These are phyloP conservation scores for Colletotrichum camelliae DNA, from an alignment of 2,329 filamentous ascomycete genomes.

Conservation along the genomic window DNA sequence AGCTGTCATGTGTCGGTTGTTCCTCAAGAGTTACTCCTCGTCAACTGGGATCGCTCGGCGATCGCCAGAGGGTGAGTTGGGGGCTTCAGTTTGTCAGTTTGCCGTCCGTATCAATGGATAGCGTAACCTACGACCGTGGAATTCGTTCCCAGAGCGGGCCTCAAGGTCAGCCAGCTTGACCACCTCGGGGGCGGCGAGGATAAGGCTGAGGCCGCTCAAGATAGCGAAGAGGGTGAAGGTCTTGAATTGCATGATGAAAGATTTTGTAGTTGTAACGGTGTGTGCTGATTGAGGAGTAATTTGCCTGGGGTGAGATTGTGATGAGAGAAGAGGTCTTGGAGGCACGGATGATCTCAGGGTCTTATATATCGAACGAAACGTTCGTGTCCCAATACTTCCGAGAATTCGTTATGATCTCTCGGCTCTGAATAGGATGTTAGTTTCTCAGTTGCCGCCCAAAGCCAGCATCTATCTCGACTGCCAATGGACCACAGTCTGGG, in stretches of 20 bases:
- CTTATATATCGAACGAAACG: neutral
- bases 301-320: too few species aligned
- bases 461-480: neutral
- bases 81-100: neutral
- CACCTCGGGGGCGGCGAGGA: neutral
- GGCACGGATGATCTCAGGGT: neutral
- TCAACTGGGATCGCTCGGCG: neutral
- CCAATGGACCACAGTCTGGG: neutral
- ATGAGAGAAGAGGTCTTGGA: too few species aligned
- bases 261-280: too few species aligned
- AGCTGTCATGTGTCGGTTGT: neutral
- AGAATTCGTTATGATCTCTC: neutral
- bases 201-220: neutral
- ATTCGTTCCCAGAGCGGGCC: neutral
- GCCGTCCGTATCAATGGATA: neutral
- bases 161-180: neutral
- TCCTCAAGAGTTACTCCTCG: neutral
- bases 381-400: accelerated
- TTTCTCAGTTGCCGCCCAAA: neutral
- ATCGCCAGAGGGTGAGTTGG: neutral
- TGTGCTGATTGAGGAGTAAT: too few species aligned
- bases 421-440: neutral
- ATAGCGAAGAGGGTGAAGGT: neutral
- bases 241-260: too few species aligned
- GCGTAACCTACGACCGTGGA: neutral